Evolutionary conservation across 768 basidiomycete genomes (phyloP).

Genomic region (Baorangia bicolor): DNA sequence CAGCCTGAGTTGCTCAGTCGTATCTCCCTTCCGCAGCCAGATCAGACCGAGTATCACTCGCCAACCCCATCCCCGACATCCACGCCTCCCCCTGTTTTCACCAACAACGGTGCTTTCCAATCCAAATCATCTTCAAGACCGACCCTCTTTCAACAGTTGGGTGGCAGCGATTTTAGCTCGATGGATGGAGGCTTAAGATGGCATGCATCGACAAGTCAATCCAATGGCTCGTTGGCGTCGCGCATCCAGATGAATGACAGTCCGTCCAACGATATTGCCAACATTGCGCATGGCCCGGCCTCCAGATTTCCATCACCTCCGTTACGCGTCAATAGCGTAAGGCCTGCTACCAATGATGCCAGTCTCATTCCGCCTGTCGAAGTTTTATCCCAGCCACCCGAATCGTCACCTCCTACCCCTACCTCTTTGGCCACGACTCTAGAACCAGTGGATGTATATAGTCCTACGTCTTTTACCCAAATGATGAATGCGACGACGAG

Average conservation of each 20-base stretch:
- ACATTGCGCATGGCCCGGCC: neutral
- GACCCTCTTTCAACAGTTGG: slow-evolving; percentile 23
- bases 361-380: slow-evolving; percentile 35
- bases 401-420: slow-evolving; percentile 19
- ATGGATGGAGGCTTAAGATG: neutral
- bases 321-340: neutral
- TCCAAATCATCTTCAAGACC: slow-evolving; percentile 18
- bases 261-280: neutral
- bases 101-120: neutral
- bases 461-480: neutral
- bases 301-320: neutral
- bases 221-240: slow-evolving; percentile 19
- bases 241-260: slow-evolving; percentile 22
- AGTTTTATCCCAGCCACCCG: slow-evolving; percentile 17
- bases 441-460: neutral
- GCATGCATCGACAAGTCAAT: slow-evolving; percentile 5
- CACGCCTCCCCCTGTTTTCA: slow-evolving; percentile 1
- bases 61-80: slow-evolving; percentile 24
- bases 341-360: neutral
- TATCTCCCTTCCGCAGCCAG: slow-evolving; percentile 38
- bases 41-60: slow-evolving; percentile 25
- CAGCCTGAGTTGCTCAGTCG: slow-evolving; percentile 52
- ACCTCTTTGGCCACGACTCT: slow-evolving; percentile 3
- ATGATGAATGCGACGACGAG: neutral
- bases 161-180: neutral